phyloP scores from a whole-genome alignment of 192 early-diverging fungal species.

The Backusella psychrophila region DNA sequence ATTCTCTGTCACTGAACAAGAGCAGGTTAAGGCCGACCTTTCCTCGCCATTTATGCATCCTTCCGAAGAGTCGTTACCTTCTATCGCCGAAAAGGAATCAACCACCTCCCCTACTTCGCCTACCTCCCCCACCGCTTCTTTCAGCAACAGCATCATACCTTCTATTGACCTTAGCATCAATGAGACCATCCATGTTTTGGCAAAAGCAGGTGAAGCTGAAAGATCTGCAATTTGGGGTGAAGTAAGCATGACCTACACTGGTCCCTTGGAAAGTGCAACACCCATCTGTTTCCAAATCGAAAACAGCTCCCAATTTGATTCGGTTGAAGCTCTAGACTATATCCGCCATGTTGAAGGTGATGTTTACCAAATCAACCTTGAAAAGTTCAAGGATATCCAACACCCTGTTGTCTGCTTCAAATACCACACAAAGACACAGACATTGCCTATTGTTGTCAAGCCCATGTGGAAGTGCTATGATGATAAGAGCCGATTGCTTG shows the following conservation, averaged over 20 bases:
- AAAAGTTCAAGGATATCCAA: conserved; percentile 24
- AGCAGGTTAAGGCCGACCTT: not conserved
- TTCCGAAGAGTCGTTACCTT: not conserved
- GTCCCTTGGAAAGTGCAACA: conserved; percentile 17
- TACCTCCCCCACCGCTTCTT: not conserved
- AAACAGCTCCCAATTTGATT: conserved; percentile 35
- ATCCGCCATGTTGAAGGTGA: conserved; percentile 32
- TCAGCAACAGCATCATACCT: not conserved
- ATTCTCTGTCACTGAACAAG: conserved; percentile 9
- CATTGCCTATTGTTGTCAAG: conserved; percentile 31
- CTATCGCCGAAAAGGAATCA: not conserved
- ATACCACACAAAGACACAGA: conserved; percentile 22
- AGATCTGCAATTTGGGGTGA: conserved; percentile 49
- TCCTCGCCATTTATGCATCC: not conserved
- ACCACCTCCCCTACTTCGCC: not conserved
- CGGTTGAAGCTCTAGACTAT: conserved; percentile 37
- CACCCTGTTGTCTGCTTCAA: conserved; percentile 15
- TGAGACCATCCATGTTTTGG: conserved; percentile 44
- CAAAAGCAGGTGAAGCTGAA: conserved; percentile 40
- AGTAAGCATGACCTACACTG: conserved; percentile 37
- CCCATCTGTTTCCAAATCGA: conserved; percentile 35
- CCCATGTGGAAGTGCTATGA: conserved; percentile 57
- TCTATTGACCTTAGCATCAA: conserved; percentile 27
- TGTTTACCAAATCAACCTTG: conserved; percentile 37
- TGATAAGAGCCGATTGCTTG: conserved; percentile 41